These are phyloP conservation scores for Leccinum subfulvum DNA, from an alignment of 1,284 basidiomycete genomes.

Conservation along the genomic window DNA sequence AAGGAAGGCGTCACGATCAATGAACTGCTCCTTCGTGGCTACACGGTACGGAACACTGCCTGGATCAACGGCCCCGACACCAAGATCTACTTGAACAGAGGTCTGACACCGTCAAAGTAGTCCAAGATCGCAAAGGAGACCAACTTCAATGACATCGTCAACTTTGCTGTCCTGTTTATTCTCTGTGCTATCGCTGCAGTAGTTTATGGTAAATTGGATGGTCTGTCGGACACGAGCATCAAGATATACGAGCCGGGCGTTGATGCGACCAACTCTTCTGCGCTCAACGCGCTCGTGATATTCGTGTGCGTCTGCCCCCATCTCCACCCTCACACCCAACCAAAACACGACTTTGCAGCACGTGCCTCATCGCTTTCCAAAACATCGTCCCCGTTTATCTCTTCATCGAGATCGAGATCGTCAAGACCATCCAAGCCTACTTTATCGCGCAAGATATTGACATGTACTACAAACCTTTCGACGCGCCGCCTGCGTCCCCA, in stretches of 20 bases:
- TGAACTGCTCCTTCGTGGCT: slow-evolving; percentile 90
- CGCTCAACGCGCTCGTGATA: slow-evolving; percentile 83
- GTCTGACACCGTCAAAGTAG: slow-evolving; percentile 90
- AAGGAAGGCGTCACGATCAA: slow-evolving; percentile 83
- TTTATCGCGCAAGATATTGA: slow-evolving; percentile 96
- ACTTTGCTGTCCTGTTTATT: slow-evolving; percentile 77
- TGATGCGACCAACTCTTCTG: slow-evolving; percentile 58
- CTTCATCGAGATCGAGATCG: slow-evolving; percentile 97
- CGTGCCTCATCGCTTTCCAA: slow-evolving; percentile 92
- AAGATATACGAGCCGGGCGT: slow-evolving; percentile 70
- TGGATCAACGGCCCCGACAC: slow-evolving; percentile 97
- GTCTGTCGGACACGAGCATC: slow-evolving; percentile 63
- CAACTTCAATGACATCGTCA: slow-evolving; percentile 97
- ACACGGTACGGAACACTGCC: slow-evolving; percentile 87
- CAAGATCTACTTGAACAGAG: slow-evolving; percentile 97
- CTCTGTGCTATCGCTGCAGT: slow-evolving; percentile 80
- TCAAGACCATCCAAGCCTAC: slow-evolving; percentile 96
- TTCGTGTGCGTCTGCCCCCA: slow-evolving; percentile 69
- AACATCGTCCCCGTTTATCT: slow-evolving; percentile 97
- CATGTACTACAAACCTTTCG: slow-evolving; percentile 91
- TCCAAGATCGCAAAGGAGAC: slow-evolving; percentile 98
- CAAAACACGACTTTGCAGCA: slow-evolving; percentile 40
- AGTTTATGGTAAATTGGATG: slow-evolving; percentile 74
- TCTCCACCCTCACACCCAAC: not conserved
- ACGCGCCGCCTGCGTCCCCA: slow-evolving; percentile 86